Conservation (phyloP, 2,329 filamentous ascomycete genomes). For the Aspergillus jensenii region DNA sequence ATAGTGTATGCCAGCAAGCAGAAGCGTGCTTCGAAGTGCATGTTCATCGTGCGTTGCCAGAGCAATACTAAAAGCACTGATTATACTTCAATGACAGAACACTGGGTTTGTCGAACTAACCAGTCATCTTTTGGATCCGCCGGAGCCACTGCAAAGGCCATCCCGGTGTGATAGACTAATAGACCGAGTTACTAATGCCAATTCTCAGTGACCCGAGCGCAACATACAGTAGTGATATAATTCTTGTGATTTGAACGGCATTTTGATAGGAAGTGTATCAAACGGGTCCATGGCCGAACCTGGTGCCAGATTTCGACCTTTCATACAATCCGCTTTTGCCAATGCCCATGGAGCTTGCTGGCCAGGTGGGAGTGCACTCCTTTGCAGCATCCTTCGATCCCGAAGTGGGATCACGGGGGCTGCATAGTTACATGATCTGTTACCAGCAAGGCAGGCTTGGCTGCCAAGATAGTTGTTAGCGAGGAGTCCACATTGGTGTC, state of each 20-base stretch:
- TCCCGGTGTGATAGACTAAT: slow-evolving; percentile 1
- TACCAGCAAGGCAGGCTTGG: not conserved
- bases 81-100: not conserved
- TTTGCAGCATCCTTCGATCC: not conserved
- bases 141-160: not conserved
- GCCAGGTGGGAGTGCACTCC: not conserved
- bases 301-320: not conserved
- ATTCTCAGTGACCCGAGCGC: not conserved
- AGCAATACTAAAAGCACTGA: not conserved
- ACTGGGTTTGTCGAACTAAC: not conserved
- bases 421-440: not conserved
- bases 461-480: not conserved
- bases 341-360: not conserved
- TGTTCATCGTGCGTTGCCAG: slow-evolving; percentile 1
- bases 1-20: slow-evolving; percentile 2
- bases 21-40: not conserved
- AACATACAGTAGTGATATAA: slow-evolving; percentile 4
- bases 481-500: not conserved
- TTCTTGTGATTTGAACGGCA: slow-evolving; percentile 1
- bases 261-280: slow-evolving; percentile 1
- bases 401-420: not conserved
- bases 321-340: not conserved
- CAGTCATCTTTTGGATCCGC: not conserved
- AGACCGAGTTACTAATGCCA: not conserved
- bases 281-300: not conserved